These are phyloP conservation scores for Botrytis deweyae DNA, from an alignment of 2,329 filamentous ascomycete genomes.

Conservation along the genomic window DNA sequence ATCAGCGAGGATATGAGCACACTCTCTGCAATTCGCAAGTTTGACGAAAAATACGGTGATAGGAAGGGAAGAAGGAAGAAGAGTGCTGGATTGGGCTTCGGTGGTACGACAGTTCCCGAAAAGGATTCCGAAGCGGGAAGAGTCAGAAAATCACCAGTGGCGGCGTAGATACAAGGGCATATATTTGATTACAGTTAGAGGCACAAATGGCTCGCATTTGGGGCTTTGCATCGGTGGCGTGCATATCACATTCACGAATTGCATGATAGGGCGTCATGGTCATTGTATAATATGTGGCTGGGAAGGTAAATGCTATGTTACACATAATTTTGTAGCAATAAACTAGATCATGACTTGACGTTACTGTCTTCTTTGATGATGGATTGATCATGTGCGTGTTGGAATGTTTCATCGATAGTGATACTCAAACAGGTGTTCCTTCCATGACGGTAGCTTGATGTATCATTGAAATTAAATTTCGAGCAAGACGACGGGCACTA, in stretches of 20 bases:
- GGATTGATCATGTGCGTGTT: no score
- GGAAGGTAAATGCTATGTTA: neutral
- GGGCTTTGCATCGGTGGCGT: conserved; percentile 4
- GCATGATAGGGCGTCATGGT: conserved; percentile 6
- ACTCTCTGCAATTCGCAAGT: conserved; percentile 83
- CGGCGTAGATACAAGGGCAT: neutral
- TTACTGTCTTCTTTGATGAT: neutral
- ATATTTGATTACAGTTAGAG: neutral
- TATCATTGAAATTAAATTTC: neutral
- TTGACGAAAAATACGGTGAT: conserved; percentile 93
- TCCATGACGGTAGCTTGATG: neutral
- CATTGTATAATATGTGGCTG: conserved; percentile 7
- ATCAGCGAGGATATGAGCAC: conserved; percentile 92
- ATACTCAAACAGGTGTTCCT: neutral
- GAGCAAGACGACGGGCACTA: neutral
- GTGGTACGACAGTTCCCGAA: conserved; percentile 36
- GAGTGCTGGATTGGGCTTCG: conserved; percentile 58
- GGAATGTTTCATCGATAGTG: neutral
- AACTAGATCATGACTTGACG: neutral
- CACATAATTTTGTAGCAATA: conserved; percentile 11
- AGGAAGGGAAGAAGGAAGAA: conserved; percentile 65
- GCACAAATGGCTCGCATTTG: conserved; percentile 18
- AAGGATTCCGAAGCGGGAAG: conserved; percentile 38
- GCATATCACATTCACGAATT: conserved; percentile 5
- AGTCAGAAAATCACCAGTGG: conserved; percentile 35